phyloP scores from a whole-genome alignment of 768 basidiomycete genomes.

The Kwoniella sp. region DNA sequence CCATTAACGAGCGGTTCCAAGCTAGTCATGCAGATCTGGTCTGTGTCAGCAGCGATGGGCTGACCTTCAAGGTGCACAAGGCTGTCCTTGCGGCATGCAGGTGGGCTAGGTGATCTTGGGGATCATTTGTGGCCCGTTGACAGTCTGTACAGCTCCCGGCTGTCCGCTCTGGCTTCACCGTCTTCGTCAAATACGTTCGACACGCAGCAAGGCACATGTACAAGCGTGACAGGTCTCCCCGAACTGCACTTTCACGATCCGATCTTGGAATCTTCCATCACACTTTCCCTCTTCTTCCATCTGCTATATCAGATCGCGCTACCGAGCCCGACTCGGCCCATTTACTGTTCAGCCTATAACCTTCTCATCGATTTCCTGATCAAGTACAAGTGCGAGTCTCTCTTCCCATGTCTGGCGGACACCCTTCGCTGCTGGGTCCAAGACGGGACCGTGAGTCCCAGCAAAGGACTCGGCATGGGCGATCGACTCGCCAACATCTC shows the following conservation, averaged over 20 bases:
- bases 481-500: neutral
- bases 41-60: neutral
- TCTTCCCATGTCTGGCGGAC: neutral
- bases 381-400: constrained; percentile 3
- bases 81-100: neutral
- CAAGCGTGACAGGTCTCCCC: too few species aligned
- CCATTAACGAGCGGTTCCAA: constrained; percentile 10
- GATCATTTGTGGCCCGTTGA: too few species aligned
- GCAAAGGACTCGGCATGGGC: constrained; percentile 8
- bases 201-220: too few species aligned
- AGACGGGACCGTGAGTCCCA: constrained; percentile 1
- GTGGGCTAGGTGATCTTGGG: too few species aligned
- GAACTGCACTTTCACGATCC: constrained; percentile 2
- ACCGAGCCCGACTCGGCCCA: neutral
- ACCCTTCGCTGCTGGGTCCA: constrained; percentile 1
- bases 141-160: neutral
- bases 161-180: neutral
- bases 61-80: constrained; percentile 2
- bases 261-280: constrained; percentile 2
- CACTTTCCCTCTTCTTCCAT: constrained; percentile 11
- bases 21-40: constrained; percentile 2
- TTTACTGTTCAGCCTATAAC: constrained; percentile 4
- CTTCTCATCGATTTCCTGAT: constrained; percentile 1
- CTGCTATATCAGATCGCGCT: neutral
- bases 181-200: neutral